phyloP scores from a whole-genome alignment of 208 protist genomes.

The Leishmania braziliensis region DNA sequence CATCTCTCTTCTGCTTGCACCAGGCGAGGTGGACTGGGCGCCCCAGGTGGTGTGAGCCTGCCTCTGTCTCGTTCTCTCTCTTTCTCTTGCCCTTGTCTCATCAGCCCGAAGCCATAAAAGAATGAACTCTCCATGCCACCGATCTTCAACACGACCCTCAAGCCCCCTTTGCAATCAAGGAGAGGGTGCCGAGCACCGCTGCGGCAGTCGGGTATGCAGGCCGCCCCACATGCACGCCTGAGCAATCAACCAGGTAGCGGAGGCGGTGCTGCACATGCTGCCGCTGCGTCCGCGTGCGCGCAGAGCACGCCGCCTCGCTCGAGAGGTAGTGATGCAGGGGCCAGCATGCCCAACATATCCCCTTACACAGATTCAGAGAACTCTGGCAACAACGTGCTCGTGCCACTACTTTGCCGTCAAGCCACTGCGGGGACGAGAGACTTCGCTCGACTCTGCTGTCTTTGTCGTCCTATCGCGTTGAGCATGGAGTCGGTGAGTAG shows the following conservation, averaged over 20 bases:
- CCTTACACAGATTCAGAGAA: conserved; percentile 4
- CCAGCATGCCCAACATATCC: not conserved
- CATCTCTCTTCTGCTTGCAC: not conserved
- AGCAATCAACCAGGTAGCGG: not conserved
- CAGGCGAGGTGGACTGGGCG: not conserved
- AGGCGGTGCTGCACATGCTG: not conserved
- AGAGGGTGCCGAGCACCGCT: conserved; percentile 8
- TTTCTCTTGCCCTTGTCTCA: not conserved
- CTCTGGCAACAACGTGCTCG: not conserved
- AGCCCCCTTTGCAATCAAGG: conserved; percentile 1
- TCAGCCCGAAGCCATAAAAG: not conserved
- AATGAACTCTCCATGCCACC: not conserved
- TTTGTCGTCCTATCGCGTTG: conserved; percentile 1
- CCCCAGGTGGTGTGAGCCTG: not conserved
- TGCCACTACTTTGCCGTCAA: not conserved
- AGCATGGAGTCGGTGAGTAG: conserved; percentile 35
- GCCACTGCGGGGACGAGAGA: not conserved
- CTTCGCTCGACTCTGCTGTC: conserved; percentile 6
- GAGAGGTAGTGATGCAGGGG: not conserved
- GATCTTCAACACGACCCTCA: not conserved
- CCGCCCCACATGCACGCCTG: not conserved
- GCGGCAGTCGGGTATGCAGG: not conserved
- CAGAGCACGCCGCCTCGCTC: not conserved
- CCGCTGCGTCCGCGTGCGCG: not conserved
- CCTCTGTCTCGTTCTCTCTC: not conserved